Evolutionary conservation across 2,329 filamentous ascomycete species (phyloP).

Genomic region (Lachnellula arida): DNA sequence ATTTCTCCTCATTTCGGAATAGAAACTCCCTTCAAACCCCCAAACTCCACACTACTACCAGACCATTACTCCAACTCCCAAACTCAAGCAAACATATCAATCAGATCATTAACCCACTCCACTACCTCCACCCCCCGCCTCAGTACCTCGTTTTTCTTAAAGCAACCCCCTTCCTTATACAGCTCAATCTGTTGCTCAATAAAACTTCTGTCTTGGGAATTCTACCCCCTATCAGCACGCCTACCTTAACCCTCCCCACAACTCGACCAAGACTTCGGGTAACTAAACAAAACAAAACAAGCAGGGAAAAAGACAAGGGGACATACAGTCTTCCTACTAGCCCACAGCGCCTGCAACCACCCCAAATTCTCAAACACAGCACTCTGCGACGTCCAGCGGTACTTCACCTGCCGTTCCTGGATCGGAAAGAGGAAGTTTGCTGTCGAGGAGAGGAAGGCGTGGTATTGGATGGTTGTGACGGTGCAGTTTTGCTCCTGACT

Average conservation of each 20-base stretch:
- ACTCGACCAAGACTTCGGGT: background rate
- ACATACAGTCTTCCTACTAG: conserved; percentile 28
- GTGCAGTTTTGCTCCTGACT: conserved; percentile 8
- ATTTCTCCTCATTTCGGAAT: no score
- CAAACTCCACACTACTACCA: no score
- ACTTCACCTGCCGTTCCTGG: conserved; percentile 25
- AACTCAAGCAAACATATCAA: conserved; percentile 25
- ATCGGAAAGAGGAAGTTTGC: conserved; percentile 26
- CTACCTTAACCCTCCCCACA: background rate
- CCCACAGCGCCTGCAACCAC: conserved; percentile 32
- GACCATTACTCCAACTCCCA: no score
- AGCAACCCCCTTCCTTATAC: conserved; percentile 26
- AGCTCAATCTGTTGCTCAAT: conserved; percentile 32
- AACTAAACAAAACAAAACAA: background rate
- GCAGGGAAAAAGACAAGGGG: background rate
- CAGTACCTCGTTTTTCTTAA: conserved; percentile 30
- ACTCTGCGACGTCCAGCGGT: conserved; percentile 18
- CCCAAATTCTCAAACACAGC: conserved; percentile 21
- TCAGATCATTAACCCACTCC: conserved; percentile 33
- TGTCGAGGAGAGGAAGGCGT: conserved; percentile 25
- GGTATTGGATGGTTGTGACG: conserved; percentile 20
- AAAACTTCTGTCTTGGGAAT: conserved; percentile 29
- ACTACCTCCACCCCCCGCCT: conserved; percentile 32
- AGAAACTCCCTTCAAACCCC: no score
- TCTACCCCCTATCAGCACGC: conserved; percentile 18